A percentile compares a stretch with the other conserved stretches of the same genome.
Conservation (phyloP, 1,139 yeast genomes). For the Suhomyces taliae region DNA sequence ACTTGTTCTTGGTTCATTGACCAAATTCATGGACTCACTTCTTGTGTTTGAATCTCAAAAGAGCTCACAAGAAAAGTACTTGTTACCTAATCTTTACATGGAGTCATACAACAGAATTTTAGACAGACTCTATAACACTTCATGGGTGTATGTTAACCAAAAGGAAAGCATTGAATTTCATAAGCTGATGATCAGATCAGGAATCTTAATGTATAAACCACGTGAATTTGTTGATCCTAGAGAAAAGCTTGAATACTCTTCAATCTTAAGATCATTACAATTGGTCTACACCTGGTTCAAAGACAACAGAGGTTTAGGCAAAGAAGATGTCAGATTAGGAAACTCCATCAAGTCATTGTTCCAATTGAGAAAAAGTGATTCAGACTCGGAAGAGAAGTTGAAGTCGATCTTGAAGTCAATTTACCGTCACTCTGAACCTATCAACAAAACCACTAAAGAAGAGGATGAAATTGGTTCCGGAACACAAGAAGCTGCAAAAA, state of each 20-base stretch:
- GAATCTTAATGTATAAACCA: slow-evolving; percentile 34
- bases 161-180: slow-evolving; percentile 21
- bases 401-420: slow-evolving; percentile 11
- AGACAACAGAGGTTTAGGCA: slow-evolving; percentile 14
- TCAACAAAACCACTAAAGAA: not conserved
- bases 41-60: slow-evolving; percentile 20
- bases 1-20: slow-evolving; percentile 15
- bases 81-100: slow-evolving; percentile 23
- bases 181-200: slow-evolving; percentile 28
- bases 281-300: slow-evolving; percentile 22
- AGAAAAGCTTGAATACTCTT: slow-evolving; percentile 19
- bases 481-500: no score
- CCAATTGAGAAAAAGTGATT: slow-evolving; percentile 16
- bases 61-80: slow-evolving; percentile 13
- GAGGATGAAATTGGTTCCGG: no score
- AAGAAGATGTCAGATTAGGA: slow-evolving; percentile 20
- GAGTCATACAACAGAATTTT: slow-evolving; percentile 28
- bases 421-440: slow-evolving; percentile 6
- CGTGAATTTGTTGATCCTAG: slow-evolving; percentile 20
- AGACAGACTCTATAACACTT: slow-evolving; percentile 22
- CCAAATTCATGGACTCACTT: slow-evolving; percentile 23
- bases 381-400: slow-evolving; percentile 14
- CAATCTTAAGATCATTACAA: slow-evolving; percentile 24
- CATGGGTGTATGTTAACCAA: slow-evolving; percentile 27
- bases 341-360: slow-evolving; percentile 20